Conservation (phyloP, 2,329 filamentous ascomycete genomes). For the Ophiognomonia clavigignenti-juglandacearum region DNA sequence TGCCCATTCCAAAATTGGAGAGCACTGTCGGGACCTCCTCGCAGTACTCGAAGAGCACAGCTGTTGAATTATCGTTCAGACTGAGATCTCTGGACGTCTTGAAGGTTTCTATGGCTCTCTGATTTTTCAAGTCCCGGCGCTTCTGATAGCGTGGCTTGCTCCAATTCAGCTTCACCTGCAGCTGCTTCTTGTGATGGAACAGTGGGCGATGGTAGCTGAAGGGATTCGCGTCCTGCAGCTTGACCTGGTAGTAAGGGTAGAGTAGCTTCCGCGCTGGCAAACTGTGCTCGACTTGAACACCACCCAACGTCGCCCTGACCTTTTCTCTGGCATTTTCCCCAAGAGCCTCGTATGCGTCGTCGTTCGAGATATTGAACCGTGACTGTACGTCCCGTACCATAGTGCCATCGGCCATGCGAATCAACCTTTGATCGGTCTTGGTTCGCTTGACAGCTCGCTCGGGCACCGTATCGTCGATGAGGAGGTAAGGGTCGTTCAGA, state of each 20-base stretch:
- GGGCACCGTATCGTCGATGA: conserved; percentile 72
- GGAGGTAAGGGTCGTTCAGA: conserved; percentile 79
- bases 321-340: conserved; percentile 98
- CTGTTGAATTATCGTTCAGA: conserved; percentile 81
- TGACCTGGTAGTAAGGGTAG: conserved; percentile 94
- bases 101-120: conserved; percentile 74
- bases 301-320: conserved; percentile 85
- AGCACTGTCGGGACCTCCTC: conserved; percentile 89
- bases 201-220: conserved; percentile 80
- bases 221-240: conserved; percentile 63
- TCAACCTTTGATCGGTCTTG: conserved; percentile 51
- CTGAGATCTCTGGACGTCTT: conserved; percentile 76
- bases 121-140: conserved; percentile 76
- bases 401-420: conserved; percentile 63
- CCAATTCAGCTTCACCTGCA: conserved; percentile 67
- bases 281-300: conserved; percentile 90
- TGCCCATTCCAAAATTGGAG: conserved; percentile 97
- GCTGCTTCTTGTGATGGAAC: conserved; percentile 65
- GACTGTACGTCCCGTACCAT: conserved; percentile 68
- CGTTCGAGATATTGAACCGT: conserved; percentile 94
- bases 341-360: conserved; percentile 89
- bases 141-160: conserved; percentile 68
- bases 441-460: conserved; percentile 58
- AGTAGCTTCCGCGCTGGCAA: conserved; percentile 86
- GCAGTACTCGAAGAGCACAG: conserved; percentile 89